phyloP scores from a whole-genome alignment of 2,329 filamentous ascomycete genomes.

The Fusarium pseudocircinatum region DNA sequence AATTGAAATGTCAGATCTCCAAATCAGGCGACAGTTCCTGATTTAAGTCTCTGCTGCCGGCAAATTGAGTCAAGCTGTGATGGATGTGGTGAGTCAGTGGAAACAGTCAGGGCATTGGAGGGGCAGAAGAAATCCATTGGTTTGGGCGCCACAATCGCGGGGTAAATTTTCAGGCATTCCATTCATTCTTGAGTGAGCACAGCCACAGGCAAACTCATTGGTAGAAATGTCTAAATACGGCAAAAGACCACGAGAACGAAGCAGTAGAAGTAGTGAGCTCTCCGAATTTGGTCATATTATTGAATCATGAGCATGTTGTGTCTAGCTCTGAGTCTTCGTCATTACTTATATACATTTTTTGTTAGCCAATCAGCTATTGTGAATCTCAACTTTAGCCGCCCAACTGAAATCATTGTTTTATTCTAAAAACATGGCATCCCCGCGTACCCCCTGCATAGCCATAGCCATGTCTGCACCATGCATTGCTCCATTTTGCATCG shows the following conservation, averaged over 20 bases:
- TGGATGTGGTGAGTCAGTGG: slow-evolving; percentile 42
- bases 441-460: slow-evolving; percentile 57
- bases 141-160: slow-evolving; percentile 44
- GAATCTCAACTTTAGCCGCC: background rate
- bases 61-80: slow-evolving; percentile 36
- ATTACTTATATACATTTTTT: slow-evolving; percentile 42
- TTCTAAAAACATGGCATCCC: slow-evolving; percentile 64
- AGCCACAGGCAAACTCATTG: slow-evolving; percentile 22
- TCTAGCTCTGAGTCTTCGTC: slow-evolving; percentile 42
- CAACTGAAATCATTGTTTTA: slow-evolving; percentile 39
- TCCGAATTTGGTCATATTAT: slow-evolving; percentile 45
- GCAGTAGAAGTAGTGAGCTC: background rate
- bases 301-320: slow-evolving; percentile 42
- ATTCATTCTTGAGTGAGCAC: slow-evolving; percentile 16
- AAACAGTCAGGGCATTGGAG: slow-evolving; percentile 45
- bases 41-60: slow-evolving; percentile 26
- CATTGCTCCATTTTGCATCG: slow-evolving; percentile 52
- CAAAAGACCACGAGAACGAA: slow-evolving; percentile 1
- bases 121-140: slow-evolving; percentile 40
- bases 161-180: slow-evolving; percentile 40
- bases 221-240: background rate
- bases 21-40: slow-evolving; percentile 23
- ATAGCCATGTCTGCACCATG: slow-evolving; percentile 57
- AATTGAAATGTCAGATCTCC: slow-evolving; percentile 8
- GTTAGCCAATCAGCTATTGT: slow-evolving; percentile 8